Percentiles rank a stretch among this genome's conserved stretches.
Conservation (phyloP, 352 stramenopile genomes). For the Pythium monospermum region DNA sequence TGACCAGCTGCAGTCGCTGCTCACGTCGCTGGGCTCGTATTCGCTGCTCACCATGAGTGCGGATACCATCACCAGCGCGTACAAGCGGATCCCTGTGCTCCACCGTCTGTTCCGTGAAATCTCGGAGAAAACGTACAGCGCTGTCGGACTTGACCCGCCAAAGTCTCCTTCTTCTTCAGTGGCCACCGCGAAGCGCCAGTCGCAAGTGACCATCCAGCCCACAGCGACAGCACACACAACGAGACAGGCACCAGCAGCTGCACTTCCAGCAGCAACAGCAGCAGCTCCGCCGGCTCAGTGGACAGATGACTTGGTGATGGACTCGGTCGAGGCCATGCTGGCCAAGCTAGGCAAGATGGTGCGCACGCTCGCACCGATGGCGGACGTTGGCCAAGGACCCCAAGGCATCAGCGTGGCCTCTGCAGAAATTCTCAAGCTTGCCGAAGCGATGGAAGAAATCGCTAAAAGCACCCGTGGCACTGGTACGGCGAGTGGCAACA, state of each 20-base stretch:
- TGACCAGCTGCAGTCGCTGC: conserved; percentile 54
- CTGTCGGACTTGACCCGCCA: conserved; percentile 30
- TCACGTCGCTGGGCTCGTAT: conserved; percentile 30
- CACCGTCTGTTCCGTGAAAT: conserved; percentile 39
- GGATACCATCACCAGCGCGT: conserved; percentile 46
- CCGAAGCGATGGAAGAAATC: conserved; percentile 37
- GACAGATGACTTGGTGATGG: conserved; percentile 21
- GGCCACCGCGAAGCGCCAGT: no score
- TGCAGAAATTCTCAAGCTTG: conserved; percentile 50
- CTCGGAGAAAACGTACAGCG: conserved; percentile 30
- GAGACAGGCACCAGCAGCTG: not conserved
- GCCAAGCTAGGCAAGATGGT: conserved; percentile 58
- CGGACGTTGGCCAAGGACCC: conserved; percentile 23
- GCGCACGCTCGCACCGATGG: conserved; percentile 42
- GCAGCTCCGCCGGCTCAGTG: not conserved
- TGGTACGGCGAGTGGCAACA: no score
- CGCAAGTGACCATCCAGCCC: no score
- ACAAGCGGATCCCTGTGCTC: conserved; percentile 38
- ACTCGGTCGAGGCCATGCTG: conserved; percentile 38
- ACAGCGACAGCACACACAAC: not conserved
- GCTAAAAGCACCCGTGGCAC: not conserved
- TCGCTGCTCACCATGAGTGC: conserved; percentile 46
- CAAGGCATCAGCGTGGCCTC: conserved; percentile 1
- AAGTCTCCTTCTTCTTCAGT: not conserved
- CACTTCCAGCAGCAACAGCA: not conserved